A percentile compares a stretch with the other conserved stretches of the same genome.
phyloP scores from a whole-genome alignment of 2,329 filamentous ascomycete species.

The Talaromyces funiculosus region DNA sequence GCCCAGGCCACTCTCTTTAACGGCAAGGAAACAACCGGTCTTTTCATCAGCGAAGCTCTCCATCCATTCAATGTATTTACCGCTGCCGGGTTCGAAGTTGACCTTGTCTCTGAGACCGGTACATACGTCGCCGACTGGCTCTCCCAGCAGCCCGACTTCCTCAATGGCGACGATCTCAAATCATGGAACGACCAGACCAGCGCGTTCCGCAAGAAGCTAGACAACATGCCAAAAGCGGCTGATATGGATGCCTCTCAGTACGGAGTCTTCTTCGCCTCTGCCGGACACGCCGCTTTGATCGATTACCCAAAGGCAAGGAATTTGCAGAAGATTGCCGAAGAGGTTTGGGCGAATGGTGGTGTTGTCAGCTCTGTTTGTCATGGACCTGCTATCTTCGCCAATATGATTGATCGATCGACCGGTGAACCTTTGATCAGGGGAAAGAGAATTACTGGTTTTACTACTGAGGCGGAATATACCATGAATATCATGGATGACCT shows the following conservation, averaged over 20 bases:
- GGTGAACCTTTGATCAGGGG: conserved; percentile 30
- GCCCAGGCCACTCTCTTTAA: conserved; percentile 7
- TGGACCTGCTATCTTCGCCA: conserved; percentile 35
- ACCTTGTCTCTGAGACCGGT: conserved; percentile 38
- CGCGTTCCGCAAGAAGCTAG: conserved; percentile 31
- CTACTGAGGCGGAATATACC: conserved; percentile 31
- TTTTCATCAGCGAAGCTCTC: conserved; percentile 10
- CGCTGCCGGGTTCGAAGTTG: conserved; percentile 34
- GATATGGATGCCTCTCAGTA: conserved; percentile 25
- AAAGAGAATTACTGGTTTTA: conserved; percentile 37
- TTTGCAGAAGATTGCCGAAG: conserved; percentile 21
- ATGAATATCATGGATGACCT: conserved; percentile 31
- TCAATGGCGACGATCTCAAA: conserved; percentile 27
- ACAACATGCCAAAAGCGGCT: conserved; percentile 24
- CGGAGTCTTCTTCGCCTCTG: conserved; percentile 38
- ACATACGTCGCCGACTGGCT: conserved; percentile 32
- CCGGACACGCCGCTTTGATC: conserved; percentile 37
- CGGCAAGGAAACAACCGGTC: conserved; percentile 5
- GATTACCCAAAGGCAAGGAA: conserved; percentile 36
- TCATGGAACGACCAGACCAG: conserved; percentile 28
- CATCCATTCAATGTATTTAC: conserved; percentile 15
- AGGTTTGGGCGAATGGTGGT: conserved; percentile 27
- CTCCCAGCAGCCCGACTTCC: conserved; percentile 30
- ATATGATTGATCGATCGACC: conserved; percentile 27
- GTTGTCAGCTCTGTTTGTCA: conserved; percentile 37